phyloP scores from a whole-genome alignment of 2,329 filamentous ascomycete genomes.

The Neofusicoccum ribis region DNA sequence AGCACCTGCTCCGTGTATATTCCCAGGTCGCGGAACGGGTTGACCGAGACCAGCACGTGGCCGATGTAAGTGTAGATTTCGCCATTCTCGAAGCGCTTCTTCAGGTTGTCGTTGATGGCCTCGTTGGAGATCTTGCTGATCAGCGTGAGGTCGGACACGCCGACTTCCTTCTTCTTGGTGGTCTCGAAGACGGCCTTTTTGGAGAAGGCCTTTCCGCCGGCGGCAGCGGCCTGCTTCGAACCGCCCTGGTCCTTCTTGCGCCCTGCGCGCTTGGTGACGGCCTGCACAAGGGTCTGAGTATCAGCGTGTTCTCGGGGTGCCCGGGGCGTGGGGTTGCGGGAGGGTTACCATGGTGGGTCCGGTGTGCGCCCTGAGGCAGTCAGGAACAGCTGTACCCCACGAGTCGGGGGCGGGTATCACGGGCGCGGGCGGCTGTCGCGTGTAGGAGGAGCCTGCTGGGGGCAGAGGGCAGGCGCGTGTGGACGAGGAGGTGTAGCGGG shows the following conservation, averaged over 20 bases:
- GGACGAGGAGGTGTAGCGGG: not conserved
- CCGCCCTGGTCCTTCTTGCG: slow-evolving; percentile 56
- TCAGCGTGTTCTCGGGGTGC: not conserved
- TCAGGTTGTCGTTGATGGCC: slow-evolving; percentile 98
- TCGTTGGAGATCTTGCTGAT: slow-evolving; percentile 99
- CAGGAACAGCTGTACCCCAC: slow-evolving; percentile 17
- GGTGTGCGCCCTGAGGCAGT: slow-evolving; percentile 18
- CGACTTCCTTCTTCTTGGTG: slow-evolving; percentile 98
- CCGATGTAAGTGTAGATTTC: slow-evolving; percentile 99
- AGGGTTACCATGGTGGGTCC: slow-evolving; percentile 20
- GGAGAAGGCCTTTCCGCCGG: slow-evolving; percentile 65
- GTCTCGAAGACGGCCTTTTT: slow-evolving; percentile 96
- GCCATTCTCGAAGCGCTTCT: slow-evolving; percentile 94
- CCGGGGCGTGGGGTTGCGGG: not conserved
- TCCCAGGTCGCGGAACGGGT: slow-evolving; percentile 94
- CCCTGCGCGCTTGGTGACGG: slow-evolving; percentile 58
- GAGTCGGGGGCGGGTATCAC: slow-evolving; percentile 16
- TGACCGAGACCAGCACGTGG: slow-evolving; percentile 98
- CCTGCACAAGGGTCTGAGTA: slow-evolving; percentile 39
- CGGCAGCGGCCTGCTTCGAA: slow-evolving; percentile 40
- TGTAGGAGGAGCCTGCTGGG: not conserved
- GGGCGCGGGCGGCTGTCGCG: not conserved
- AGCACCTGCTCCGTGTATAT: slow-evolving; percentile 97
- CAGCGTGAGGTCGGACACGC: slow-evolving; percentile 94
- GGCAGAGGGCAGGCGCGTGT: not conserved